Conservation (phyloP, 2,329 filamentous ascomycete species). For the Alternaria infectoria region DNA sequence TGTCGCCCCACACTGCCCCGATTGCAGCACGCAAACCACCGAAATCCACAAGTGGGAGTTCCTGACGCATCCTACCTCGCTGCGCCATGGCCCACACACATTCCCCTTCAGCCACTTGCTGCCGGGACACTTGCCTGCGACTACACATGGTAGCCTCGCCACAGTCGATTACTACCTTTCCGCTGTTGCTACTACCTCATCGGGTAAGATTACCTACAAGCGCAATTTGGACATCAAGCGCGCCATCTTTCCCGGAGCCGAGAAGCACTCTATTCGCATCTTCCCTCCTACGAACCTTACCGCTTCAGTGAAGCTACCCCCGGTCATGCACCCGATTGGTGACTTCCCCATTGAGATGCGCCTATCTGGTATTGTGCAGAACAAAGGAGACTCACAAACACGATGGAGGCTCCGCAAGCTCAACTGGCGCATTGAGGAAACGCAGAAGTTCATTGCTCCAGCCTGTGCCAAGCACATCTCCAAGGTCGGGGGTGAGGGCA, state of each 20-base stretch:
- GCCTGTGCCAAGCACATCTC: slow-evolving; percentile 78
- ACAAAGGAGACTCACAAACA: slow-evolving; percentile 70
- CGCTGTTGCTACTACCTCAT: slow-evolving; percentile 59
- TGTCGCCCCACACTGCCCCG: slow-evolving; percentile 76
- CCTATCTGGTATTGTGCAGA: slow-evolving; percentile 82
- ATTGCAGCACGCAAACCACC: slow-evolving; percentile 74
- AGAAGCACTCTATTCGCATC: slow-evolving; percentile 89
- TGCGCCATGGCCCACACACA: slow-evolving; percentile 66
- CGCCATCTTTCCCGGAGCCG: slow-evolving; percentile 76
- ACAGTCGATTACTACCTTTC: slow-evolving; percentile 78
- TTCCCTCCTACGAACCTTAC: slow-evolving; percentile 97
- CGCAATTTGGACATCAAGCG: slow-evolving; percentile 77
- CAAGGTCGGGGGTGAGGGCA: slow-evolving; percentile 69
- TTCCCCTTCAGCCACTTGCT: slow-evolving; percentile 92
- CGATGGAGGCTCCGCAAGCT: slow-evolving; percentile 92
- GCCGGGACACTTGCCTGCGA: slow-evolving; percentile 83
- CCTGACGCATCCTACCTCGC: slow-evolving; percentile 49
- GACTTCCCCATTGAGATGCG: slow-evolving; percentile 80
- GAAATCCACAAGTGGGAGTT: slow-evolving; percentile 83
- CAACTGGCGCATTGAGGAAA: slow-evolving; percentile 92
- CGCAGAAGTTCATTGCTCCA: slow-evolving; percentile 76
- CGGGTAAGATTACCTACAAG: slow-evolving; percentile 68
- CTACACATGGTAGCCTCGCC: slow-evolving; percentile 74
- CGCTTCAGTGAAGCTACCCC: slow-evolving; percentile 79
- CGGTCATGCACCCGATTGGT: slow-evolving; percentile 85